Conservation (phyloP, 176 grass and related monocot genomes). For the Phoenix dactylifera region DNA sequence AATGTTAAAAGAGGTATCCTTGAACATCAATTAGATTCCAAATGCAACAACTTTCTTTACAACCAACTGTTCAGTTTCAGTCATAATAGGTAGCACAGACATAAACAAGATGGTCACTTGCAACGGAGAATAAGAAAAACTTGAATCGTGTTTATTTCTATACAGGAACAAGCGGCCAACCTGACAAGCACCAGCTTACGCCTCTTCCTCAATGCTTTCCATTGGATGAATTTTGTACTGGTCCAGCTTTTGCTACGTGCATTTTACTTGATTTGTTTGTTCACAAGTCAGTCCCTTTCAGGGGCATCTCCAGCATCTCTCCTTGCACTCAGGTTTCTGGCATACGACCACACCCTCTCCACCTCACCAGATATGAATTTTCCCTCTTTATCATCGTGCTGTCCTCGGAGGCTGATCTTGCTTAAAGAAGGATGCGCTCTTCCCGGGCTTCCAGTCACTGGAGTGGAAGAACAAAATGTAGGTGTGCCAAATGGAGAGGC, state of each 20-base stretch:
- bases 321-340: constrained; percentile 58
- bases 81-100: constrained; percentile 22
- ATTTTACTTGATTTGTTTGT: too few relatives aligned
- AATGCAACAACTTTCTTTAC: constrained; percentile 19
- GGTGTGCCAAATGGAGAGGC: constrained; percentile 83
- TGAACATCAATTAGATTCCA: not conserved
- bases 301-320: constrained; percentile 68
- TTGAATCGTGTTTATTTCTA: constrained; percentile 40
- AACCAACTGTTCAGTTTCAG: constrained; percentile 16
- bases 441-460: constrained; percentile 54
- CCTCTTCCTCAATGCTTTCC: not conserved
- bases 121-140: constrained; percentile 29
- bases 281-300: constrained; percentile 54
- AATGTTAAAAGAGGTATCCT: too few relatives aligned
- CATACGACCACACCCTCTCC: constrained; percentile 77
- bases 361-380: constrained; percentile 52
- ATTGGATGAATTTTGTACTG: too few relatives aligned
- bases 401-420: constrained; percentile 24
- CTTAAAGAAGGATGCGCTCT: constrained; percentile 40
- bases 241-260: too few relatives aligned
- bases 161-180: constrained; percentile 44
- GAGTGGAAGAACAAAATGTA: constrained; percentile 63
- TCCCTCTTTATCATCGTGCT: constrained; percentile 27
- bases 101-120: constrained; percentile 15
- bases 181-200: constrained; percentile 8